Evolutionary conservation across 2,329 filamentous ascomycete genomes (phyloP), one percentile per base, ranked within the genome.

Genomic region (Cytospora piceae): DNA sequence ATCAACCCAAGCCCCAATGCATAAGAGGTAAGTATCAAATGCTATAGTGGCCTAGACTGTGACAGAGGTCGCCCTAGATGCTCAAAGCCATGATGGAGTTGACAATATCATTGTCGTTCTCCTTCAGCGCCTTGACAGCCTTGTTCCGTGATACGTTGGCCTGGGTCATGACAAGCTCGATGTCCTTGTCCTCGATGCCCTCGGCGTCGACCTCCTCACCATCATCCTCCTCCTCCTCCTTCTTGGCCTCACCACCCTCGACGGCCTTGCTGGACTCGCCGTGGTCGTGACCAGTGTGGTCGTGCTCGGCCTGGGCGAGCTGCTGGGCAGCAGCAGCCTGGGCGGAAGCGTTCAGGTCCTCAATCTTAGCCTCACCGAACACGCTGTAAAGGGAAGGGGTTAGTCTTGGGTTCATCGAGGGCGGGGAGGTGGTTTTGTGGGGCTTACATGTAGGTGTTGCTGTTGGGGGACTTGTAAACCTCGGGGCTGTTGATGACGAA

Each of bases 401-500:
- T 42, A 74, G 71, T 58, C 29, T 54, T 17, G 37, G 37, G 42
- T 22, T 17, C 49, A 31, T 20, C 15, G 34, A 61, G 27, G 27
- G n/a, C n/a, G n/a, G 55, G 8, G 29, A 29, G 57, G 39, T 58
- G 49, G 31, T 52, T 32, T 46, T 27, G 17, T 42, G 57, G 63
- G 27, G 56, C 93, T 88, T 83, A 98, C 94, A 99, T 99, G 88
- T 94, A 99, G 79, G 94, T 98, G 89, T 98, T 98, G 91, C 92
- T 97, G 83, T 92, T 93, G 74, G 95, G 94, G 68, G 94, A 97
- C 85, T 97, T 97, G 90, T 97, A 99, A 80, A 99, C 95, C 82
- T 99, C 95, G 75, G 95, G 95, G 84, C 94, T 92, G 90, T 96
- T 98, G 86, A 99, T 97, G 77, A 99, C 96, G 82, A 99, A 99